Base-by-base conservation (phyloP, 2,329 filamentous ascomycete genomes). In the Teratosphaeria zuluensis region DNA sequence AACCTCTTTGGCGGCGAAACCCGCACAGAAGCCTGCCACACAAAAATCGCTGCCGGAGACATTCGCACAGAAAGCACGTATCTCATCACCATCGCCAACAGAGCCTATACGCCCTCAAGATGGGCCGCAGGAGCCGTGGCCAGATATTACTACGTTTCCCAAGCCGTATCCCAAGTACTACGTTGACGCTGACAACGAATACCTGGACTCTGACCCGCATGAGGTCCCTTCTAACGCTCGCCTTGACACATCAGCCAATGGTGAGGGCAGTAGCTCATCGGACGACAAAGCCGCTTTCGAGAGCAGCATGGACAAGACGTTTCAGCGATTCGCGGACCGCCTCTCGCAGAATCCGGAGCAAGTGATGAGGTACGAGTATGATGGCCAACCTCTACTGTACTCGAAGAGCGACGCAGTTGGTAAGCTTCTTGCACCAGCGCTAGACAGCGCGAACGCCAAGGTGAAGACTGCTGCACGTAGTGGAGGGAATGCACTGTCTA, bases 121-220 rank as follows among this genome's bases (percentile, higher is more conserved):
- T 59, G 71, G 62, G 69, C 33, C 76, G 68, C 33, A 61, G 0
- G 83, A 90, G 64, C 87, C 90, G 8, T 97, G 92, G 92, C 92
- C 92, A 0, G 70, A 80, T 12, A 75, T 79, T 46, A 78, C 83
- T 1, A 75, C 80, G 0, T 86, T 89, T 64, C 88, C 90, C 0
- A 61, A 78, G 1, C 78, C 90, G 0, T 97, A 92, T 74, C 87
- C 90, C 0, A 76, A 82, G 32, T 88, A 87, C 69, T 89, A 90
- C 76, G 80, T 87, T 55, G 94, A 97, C 66, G 92, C 92, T 56
- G 92, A 96, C 69, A 95, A 90, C 75, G 94, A 99, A 74, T 89
- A 88, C 3, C 82, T 97, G 30, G 89, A 90, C 51, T 80, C 76
- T 3, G 70, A 75, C 38, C 77, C 77, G 48, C 73, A 76, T 32